Percentiles rank a stretch among this genome's conserved stretches.
These are phyloP conservation scores for Anaeromyces robustus DNA, from an alignment of 192 early-diverging fungal species.

Conservation along the genomic window DNA sequence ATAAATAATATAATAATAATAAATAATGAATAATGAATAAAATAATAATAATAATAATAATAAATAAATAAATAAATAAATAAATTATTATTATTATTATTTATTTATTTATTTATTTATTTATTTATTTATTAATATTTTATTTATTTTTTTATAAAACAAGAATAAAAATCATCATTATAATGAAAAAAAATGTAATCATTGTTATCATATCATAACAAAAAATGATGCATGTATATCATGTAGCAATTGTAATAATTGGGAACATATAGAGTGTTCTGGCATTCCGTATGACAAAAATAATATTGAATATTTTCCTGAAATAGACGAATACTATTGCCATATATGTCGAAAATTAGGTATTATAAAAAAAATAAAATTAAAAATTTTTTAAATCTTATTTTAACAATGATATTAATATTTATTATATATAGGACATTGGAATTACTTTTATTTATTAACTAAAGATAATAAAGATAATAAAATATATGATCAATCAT, in stretches of 20 bases:
- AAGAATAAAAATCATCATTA: not conserved
- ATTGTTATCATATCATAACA: not conserved
- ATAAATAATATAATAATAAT: no score
- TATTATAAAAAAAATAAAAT: not conserved
- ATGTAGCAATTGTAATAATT: not conserved
- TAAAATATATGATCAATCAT: not conserved
- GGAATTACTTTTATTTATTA: no score
- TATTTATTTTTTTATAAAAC: no score
- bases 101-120: no score
- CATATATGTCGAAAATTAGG: not conserved
- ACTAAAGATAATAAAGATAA: not conserved
- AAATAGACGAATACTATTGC: not conserved
- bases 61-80: no score
- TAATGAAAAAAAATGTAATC: not conserved
- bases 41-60: no score
- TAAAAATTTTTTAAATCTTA: no score
- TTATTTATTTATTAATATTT: no score
- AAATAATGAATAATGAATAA: no score
- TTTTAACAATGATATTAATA: no score
- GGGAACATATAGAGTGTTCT: not conserved
- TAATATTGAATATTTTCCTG: not conserved
- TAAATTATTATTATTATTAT: no score
- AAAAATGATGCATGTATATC: not conserved
- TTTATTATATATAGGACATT: no score
- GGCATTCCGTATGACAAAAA: not conserved